Evolutionary conservation across 208 protist genomes (phyloP).

Genomic region (Trypanosoma avium): DNA sequence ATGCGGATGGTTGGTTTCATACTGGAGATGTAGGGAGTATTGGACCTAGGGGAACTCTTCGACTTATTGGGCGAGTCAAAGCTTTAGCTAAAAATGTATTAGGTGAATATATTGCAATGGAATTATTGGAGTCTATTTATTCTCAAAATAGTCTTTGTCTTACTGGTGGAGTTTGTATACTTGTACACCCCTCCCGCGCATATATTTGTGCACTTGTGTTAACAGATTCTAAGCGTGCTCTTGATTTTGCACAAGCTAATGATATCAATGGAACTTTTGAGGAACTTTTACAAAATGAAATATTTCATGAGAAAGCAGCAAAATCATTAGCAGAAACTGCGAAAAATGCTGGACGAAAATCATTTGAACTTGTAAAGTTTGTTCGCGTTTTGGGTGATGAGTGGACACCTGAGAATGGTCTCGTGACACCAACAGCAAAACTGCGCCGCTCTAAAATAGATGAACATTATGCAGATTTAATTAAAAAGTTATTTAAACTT

Average conservation of each 20-base stretch:
- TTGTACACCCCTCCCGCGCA: constrained; percentile 50
- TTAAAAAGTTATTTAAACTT: constrained; percentile 57
- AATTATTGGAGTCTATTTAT: constrained; percentile 79
- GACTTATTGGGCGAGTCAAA: constrained; percentile 85
- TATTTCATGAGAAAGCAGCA: constrained; percentile 39
- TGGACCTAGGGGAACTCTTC: constrained; percentile 17
- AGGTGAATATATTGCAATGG: constrained; percentile 90
- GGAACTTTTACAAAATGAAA: constrained; percentile 35
- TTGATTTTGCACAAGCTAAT: constrained; percentile 44
- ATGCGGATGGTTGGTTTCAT: too few species aligned
- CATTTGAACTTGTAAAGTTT: constrained; percentile 61
- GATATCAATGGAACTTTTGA: constrained; percentile 32
- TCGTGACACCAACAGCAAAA: constrained; percentile 78
- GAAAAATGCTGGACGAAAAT: constrained; percentile 49
- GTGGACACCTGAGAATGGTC: constrained; percentile 85
- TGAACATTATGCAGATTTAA: constrained; percentile 57
- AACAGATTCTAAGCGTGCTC: constrained; percentile 56
- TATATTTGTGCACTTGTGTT: constrained; percentile 69
- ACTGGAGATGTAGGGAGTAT: constrained; percentile 46
- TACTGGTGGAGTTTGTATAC: constrained; percentile 67
- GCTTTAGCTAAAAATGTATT: constrained; percentile 84
- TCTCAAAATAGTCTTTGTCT: constrained; percentile 38
- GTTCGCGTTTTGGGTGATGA: constrained; percentile 65
- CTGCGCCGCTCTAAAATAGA: constrained; percentile 63
- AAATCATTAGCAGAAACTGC: constrained; percentile 37